phyloP scores from a whole-genome alignment of 495 filamentous ascomycete species.

The Neurospora intermedia region DNA sequence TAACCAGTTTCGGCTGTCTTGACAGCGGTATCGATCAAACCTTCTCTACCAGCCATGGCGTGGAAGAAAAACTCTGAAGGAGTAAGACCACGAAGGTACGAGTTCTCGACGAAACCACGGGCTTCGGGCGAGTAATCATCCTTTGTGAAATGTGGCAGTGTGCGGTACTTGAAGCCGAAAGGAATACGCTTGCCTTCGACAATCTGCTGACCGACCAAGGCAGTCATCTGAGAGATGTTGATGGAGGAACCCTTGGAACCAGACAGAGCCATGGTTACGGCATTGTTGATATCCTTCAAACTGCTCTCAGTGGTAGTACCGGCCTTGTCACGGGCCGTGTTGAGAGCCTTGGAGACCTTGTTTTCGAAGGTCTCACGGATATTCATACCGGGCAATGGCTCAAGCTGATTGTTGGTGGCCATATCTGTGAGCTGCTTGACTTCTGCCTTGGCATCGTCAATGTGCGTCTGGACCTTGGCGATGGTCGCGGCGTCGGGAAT shows the following conservation, averaged over 20 bases:
- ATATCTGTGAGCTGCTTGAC: conserved; percentile 60
- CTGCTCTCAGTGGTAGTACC: conserved; percentile 84
- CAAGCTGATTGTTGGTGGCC: conserved; percentile 76
- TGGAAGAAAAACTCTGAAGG: conserved; percentile 99
- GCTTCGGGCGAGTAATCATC: conserved; percentile 97
- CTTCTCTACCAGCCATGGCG: conserved; percentile 99
- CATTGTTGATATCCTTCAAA: conserved; percentile 92
- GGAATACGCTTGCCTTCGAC: conserved; percentile 98
- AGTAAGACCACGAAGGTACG: conserved; percentile 90
- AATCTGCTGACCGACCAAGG: conserved; percentile 91
- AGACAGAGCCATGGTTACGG: conserved; percentile 86
- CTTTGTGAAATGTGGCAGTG: conserved; percentile 95
- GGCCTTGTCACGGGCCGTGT: conserved; percentile 90
- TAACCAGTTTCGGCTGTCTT: conserved; percentile 99
- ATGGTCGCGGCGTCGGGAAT: conserved; percentile 82
- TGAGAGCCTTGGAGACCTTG: conserved; percentile 85
- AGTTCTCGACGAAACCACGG: conserved; percentile 97
- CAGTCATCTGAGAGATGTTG: conserved; percentile 99
- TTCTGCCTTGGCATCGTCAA: conserved; percentile 67
- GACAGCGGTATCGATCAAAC: conserved; percentile 98
- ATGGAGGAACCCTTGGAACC: conserved; percentile 97
- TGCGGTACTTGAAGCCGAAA: conserved; percentile 98
- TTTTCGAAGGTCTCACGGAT: conserved; percentile 96
- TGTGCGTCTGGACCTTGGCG: conserved; percentile 65
- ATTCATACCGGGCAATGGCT: conserved; percentile 91